Percentiles rank a stretch among this genome's conserved stretches.
Evolutionary conservation across 2,329 filamentous ascomycete genomes (phyloP).

Genomic region (Penicillium olsonii): DNA sequence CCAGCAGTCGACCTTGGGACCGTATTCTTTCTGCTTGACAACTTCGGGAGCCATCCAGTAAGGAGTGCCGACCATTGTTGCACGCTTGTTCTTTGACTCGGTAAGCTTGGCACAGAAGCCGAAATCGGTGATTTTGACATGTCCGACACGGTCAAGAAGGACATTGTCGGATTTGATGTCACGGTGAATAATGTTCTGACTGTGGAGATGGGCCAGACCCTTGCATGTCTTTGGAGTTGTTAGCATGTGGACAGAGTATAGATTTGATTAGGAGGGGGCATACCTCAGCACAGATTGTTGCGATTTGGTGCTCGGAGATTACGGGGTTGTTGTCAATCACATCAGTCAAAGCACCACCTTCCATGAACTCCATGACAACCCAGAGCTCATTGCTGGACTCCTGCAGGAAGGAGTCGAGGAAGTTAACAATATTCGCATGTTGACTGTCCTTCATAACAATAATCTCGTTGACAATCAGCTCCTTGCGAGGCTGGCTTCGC

Average conservation of each 20-base stretch:
- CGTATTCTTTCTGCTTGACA: constrained; percentile 99
- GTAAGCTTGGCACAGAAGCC: constrained; percentile 99
- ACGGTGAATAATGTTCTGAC: constrained; percentile 95
- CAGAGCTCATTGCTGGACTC: constrained; percentile 95
- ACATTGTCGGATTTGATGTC: constrained; percentile 99
- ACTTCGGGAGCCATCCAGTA: constrained; percentile 99
- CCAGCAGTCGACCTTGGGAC: constrained; percentile 98
- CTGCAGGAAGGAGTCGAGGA: constrained; percentile 92
- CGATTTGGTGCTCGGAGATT: constrained; percentile 95
- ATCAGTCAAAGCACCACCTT: constrained; percentile 94
- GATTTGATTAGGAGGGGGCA: constrained; percentile 31
- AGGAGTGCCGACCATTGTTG: constrained; percentile 97
- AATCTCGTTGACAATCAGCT: constrained; percentile 98
- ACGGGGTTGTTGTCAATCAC: constrained; percentile 96
- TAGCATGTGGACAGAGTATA: constrained; percentile 9
- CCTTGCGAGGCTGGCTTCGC: constrained; percentile 93
- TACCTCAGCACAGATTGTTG: constrained; percentile 95
- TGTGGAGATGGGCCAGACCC: constrained; percentile 89
- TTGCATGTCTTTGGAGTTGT: constrained; percentile 73
- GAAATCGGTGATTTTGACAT: constrained; percentile 99
- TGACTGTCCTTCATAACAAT: constrained; percentile 99
- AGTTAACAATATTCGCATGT: constrained; percentile 98
- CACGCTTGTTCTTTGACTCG: constrained; percentile 93
- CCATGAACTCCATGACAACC: constrained; percentile 99
- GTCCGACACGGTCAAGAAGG: constrained; percentile 86